phyloP scores from a whole-genome alignment of 768 basidiomycete species.

The Serendipita indica region DNA sequence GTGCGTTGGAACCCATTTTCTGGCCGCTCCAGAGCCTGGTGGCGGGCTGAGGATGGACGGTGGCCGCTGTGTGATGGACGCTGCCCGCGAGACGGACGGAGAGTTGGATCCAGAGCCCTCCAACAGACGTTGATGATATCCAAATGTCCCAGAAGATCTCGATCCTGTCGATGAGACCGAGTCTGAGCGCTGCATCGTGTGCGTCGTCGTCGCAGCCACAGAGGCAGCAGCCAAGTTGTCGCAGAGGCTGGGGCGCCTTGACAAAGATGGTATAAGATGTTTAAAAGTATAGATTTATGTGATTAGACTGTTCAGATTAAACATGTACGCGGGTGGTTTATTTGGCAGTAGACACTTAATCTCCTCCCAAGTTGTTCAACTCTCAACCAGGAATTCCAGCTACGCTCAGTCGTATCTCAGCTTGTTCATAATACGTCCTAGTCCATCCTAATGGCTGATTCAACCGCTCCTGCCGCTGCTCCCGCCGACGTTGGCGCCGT shows the following conservation, averaged over 20 bases:
- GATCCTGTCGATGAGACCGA: constrained; percentile 6
- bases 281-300: not conserved
- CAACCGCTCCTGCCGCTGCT: not conserved
- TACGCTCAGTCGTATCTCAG: constrained; percentile 4
- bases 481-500: constrained; percentile 7
- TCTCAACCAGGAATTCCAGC: not conserved
- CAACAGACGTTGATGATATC: not conserved
- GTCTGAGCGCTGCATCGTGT: constrained; percentile 4
- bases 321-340: too few species aligned
- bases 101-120: constrained; percentile 3
- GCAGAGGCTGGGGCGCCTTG: not conserved
- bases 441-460: constrained; percentile 7
- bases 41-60: constrained; percentile 9
- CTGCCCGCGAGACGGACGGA: not conserved
- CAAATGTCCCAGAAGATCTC: constrained; percentile 4
- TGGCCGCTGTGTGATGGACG: constrained; percentile 1
- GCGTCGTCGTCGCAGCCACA: not conserved
- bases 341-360: not conserved
- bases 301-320: too few species aligned
- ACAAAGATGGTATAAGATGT: not conserved
- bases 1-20: constrained; percentile 2
- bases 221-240: not conserved
- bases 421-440: constrained; percentile 9
- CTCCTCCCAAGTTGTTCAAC: constrained; percentile 2
- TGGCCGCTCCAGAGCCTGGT: not conserved